Evolutionary conservation across 768 basidiomycete genomes (phyloP).

Genomic region (Kwoniella bestiolae): DNA sequence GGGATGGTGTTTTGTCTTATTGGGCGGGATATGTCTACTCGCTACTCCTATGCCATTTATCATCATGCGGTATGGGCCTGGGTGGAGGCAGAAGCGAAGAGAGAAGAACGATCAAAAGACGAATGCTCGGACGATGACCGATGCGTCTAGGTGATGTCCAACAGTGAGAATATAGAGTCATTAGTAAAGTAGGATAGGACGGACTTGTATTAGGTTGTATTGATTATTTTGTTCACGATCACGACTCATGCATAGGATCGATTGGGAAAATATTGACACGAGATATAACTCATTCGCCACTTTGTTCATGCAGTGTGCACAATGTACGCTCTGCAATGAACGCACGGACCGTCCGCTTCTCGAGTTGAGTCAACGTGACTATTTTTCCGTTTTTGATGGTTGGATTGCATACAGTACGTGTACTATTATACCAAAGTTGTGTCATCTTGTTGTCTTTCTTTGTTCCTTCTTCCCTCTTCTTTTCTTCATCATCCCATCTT

Average conservation of each 20-base stretch:
- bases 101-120: conserved; percentile 10
- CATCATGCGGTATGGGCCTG: conserved; percentile 22
- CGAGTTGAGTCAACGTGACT: conserved; percentile 8
- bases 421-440: no score
- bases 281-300: no score
- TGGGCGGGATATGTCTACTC: conserved; percentile 44
- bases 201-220: no score
- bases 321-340: neutral
- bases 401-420: no score
- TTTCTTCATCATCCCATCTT: neutral
- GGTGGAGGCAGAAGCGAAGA: conserved; percentile 23
- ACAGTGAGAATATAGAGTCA: no score
- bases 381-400: neutral
- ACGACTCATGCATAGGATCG: no score
- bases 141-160: neutral
- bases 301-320: no score
- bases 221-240: no score
- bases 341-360: conserved; percentile 1
- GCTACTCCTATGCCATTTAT: conserved; percentile 39
- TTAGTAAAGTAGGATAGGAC: no score
- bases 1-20: conserved; percentile 54
- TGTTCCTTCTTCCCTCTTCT: conserved; percentile 1
- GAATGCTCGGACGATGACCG: neutral
- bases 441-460: neutral
- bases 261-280: no score